Conservation (phyloP, 176 grass and related monocot genomes). For the Carex myosuroides region DNA sequence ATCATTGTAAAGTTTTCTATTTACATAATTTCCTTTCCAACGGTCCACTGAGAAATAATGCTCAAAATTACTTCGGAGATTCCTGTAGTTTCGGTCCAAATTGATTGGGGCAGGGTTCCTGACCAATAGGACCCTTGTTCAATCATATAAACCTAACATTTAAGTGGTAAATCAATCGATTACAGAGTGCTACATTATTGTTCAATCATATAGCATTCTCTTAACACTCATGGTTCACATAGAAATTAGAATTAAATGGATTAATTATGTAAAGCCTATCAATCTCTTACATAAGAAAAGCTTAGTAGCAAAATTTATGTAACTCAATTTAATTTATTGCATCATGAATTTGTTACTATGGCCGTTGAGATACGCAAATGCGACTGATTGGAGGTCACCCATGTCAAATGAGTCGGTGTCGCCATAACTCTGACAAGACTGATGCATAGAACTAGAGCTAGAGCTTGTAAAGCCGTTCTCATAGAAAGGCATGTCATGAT, state of each 20-base stretch:
- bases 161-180: background rate
- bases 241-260: constrained; percentile 10
- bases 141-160: background rate
- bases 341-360: constrained; percentile 22
- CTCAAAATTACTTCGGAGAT: background rate
- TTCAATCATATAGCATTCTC: background rate
- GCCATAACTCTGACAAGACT: constrained; percentile 36
- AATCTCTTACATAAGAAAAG: constrained; percentile 9
- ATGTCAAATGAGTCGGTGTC: constrained; percentile 43
- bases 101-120: background rate
- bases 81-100: background rate
- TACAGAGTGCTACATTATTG: constrained; percentile 12
- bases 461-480: constrained; percentile 28
- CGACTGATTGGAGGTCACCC: constrained; percentile 61
- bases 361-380: constrained; percentile 60
- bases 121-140: background rate
- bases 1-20: background rate
- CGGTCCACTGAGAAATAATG: background rate
- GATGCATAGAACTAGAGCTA: constrained; percentile 14
- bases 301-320: background rate
- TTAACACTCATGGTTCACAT: constrained; percentile 2
- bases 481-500: constrained; percentile 27
- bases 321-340: background rate
- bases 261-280: background rate
- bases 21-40: background rate